Evolutionary conservation across 208 protist genomes (phyloP).

Genomic region (Leptomonas pyrrhocoris): DNA sequence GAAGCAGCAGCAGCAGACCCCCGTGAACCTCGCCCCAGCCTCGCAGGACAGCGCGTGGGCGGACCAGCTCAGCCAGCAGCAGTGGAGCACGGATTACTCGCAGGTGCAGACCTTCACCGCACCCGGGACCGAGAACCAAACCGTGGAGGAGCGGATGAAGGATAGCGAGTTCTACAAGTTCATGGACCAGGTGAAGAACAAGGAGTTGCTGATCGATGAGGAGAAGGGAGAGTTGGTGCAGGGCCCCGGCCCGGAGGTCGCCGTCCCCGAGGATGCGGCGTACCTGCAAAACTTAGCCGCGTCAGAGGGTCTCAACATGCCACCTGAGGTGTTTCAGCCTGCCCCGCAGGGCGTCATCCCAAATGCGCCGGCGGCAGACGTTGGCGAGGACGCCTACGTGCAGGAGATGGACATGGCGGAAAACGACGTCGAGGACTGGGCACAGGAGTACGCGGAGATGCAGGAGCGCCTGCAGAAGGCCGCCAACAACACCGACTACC

Average conservation of each 20-base stretch:
- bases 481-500: slow-evolving; percentile 83
- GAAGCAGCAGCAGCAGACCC: slow-evolving; percentile 35
- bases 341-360: slow-evolving; percentile 16
- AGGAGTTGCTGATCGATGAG: slow-evolving; percentile 81
- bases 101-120: slow-evolving; percentile 64
- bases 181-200: slow-evolving; percentile 78
- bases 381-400: slow-evolving; percentile 17
- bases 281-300: slow-evolving; percentile 57
- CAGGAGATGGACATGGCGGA: slow-evolving; percentile 38
- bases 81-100: slow-evolving; percentile 77
- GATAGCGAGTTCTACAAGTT: slow-evolving; percentile 80
- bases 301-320: slow-evolving; percentile 62
- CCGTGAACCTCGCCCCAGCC: slow-evolving; percentile 18
- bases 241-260: slow-evolving; percentile 68
- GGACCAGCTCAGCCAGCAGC: slow-evolving; percentile 59
- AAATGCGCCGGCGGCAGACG: not conserved
- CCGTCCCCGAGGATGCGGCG: slow-evolving; percentile 57
- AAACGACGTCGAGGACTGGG: slow-evolving; percentile 74
- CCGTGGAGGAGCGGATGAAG: slow-evolving; percentile 68
- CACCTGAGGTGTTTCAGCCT: slow-evolving; percentile 41
- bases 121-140: slow-evolving; percentile 45
- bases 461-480: slow-evolving; percentile 47
- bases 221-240: slow-evolving; percentile 73
- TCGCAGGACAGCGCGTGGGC: slow-evolving; percentile 50
- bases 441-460: slow-evolving; percentile 75